Base-by-base conservation (phyloP, 2,329 filamentous ascomycete genomes). In the Didymella lethalis region DNA sequence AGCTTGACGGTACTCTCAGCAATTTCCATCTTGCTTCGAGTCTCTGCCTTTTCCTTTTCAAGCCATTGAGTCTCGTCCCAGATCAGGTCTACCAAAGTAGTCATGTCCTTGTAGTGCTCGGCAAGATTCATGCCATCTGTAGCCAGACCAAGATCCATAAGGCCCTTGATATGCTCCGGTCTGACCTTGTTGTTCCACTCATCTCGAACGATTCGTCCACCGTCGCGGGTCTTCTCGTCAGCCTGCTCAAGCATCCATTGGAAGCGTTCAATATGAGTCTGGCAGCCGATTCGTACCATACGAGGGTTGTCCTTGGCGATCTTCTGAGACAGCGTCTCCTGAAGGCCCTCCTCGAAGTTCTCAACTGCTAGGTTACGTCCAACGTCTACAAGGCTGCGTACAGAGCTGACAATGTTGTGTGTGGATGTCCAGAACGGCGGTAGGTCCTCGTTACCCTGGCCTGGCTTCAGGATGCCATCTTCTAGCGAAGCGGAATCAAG, bases 391-490 rank as follows among this genome's bases (percentile, higher is more conserved):
- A 82, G 72, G 32, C 72, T 72, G 29, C 73, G 72, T 54, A 67
- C 71, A 6, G 77, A 73, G 48, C 75, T 76, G 45, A 82, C 75
- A 31, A 82, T 76, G 44, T 78, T 78, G 54, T 78, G 71, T 1
- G 85, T 87, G 16, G 91, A 93, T 0, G 93, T 97, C 95, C 95
- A 99, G 44, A 93, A 90, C 59, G 91, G 88, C 0, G 90, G 86
- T 8, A 97, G 82, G 11, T 84, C 86, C 20, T 88, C 84, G 70
- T 92, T 93, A 44, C 86, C 85, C 16, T 83, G 79, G 23, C 75
- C 71, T 16, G 72, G 57, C 43, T 66, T 74, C 5, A 83, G 68
- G 16, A 83, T 67, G 44, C 81, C 79, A 46, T 82, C 77, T 3
- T 68, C 57, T 31, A 95, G 76, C 50, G 85, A 80, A 63, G 93